These are phyloP conservation scores for Paramecium bursaria DNA, from an alignment of 73 alveolate genomes.

Conservation along the genomic window DNA sequence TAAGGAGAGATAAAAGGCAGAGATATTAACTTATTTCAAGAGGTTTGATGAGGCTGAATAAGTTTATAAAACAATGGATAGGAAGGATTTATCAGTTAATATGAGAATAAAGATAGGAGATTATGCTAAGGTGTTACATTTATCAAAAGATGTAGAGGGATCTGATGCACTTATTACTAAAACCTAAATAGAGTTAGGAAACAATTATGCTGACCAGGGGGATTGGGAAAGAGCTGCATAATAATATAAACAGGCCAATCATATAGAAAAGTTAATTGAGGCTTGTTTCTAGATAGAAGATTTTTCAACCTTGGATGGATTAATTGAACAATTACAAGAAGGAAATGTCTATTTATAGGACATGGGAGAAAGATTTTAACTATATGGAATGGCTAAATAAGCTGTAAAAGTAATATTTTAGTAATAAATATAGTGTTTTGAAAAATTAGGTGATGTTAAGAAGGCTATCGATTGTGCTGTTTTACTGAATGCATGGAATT, in stretches of 20 bases:
- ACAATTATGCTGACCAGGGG: conserved; percentile 79
- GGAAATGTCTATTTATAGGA: conserved; percentile 83
- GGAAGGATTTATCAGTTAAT: conserved; percentile 96
- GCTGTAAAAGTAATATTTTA: no score
- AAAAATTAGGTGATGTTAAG: conserved; percentile 96
- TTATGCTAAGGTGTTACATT: conserved; percentile 94
- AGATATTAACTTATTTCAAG: conserved; percentile 59
- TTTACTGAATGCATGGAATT: conserved; percentile 96
- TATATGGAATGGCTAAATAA: conserved; percentile 93
- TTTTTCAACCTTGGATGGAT: conserved; percentile 78
- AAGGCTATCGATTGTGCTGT: conserved; percentile 99
- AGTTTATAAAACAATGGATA: conserved; percentile 94
- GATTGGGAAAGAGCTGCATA: conserved; percentile 89
- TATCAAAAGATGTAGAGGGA: conserved; percentile 91
- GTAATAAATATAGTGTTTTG: no score
- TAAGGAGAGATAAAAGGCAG: conserved; percentile 69
- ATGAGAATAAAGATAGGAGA: conserved; percentile 96
- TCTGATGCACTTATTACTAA: conserved; percentile 89
- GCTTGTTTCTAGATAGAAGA: conserved; percentile 92
- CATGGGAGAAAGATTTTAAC: conserved; percentile 93
- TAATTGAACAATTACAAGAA: conserved; percentile 87
- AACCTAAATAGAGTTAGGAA: conserved; percentile 87
- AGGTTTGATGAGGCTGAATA: conserved; percentile 98
- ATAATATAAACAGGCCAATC: conserved; percentile 82
- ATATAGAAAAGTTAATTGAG: conserved; percentile 86